Conservation (phyloP, 2,329 filamentous ascomycete genomes). For the Lizonia empirigonia region DNA sequence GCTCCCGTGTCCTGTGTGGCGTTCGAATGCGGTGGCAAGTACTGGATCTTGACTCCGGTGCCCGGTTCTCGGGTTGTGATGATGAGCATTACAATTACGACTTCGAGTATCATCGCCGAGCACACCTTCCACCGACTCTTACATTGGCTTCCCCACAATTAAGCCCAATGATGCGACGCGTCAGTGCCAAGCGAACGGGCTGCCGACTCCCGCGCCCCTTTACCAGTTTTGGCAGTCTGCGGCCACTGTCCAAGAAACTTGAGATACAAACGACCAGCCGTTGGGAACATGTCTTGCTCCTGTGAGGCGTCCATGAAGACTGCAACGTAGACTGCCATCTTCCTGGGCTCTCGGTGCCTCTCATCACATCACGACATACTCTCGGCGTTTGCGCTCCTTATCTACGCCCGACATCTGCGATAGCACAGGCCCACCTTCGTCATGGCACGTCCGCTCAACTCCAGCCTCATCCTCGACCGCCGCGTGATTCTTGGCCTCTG, state of each 20-base stretch:
- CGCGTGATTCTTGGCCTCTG: constrained; percentile 31
- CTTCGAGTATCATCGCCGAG: no score
- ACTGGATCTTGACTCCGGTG: no score
- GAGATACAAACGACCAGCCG: constrained; percentile 3
- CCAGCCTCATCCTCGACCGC: constrained; percentile 36
- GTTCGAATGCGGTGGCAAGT: no score
- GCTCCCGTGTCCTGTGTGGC: no score
- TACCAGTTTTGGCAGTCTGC: constrained; percentile 22
- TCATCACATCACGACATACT: not conserved
- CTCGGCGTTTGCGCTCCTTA: not conserved
- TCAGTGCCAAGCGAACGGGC: constrained; percentile 28
- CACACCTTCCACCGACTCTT: no score
- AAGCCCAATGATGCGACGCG: constrained; percentile 21
- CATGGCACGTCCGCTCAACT: constrained; percentile 30
- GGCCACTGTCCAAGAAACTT: constrained; percentile 15
- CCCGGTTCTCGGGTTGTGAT: no score
- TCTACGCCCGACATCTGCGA: constrained; percentile 4
- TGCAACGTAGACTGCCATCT: constrained; percentile 5
- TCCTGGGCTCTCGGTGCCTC: not conserved
- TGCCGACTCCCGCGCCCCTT: constrained; percentile 30
- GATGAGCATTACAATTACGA: no score
- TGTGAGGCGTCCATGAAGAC: constrained; percentile 23
- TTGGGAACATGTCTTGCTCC: constrained; percentile 16
- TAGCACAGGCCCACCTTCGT: constrained; percentile 19
- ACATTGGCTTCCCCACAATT: constrained; percentile 5